Evolutionary conservation across 169 alveolate species (phyloP), one percentile per base, ranked within the genome.

Genomic region (Sarcocystis neurona): DNA sequence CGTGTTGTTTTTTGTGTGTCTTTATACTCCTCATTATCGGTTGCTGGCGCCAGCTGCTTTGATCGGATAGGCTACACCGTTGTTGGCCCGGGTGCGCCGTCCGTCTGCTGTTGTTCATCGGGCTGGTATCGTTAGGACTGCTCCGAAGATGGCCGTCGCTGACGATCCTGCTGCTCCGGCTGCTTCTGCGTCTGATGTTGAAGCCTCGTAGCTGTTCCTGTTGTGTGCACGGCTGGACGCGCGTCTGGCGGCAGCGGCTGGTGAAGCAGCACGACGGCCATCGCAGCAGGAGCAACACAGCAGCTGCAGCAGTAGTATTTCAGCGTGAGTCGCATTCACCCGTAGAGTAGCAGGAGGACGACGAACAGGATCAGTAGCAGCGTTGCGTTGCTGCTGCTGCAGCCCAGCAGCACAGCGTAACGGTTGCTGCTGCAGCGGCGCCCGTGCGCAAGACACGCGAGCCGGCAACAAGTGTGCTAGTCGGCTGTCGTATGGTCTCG

Each of bases 191-290:
- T 53, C 20, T 53, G 10, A 10, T 53, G 63, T 53, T 10, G 20
- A 20, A 53, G 10, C 63, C 63, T 53, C 30, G 20, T 10, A 53
- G 63, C 63, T 53, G 20, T 20, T 66, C 86, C n/a, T n/a, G n/a
- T n/a, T n/a, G n/a, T n/a, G n/a, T n/a, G n/a, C n/a, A n/a, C n/a
- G n/a, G n/a, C n/a, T n/a, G n/a, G n/a, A n/a, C n/a, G n/a, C n/a
- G n/a, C n/a, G n/a, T n/a, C n/a, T n/a, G 50, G 70, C 86, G 50
- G 30, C 86, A 79, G 70, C 86, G 50, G 70, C 72, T 48, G 32
- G 50, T n/a, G 72, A 44, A 79, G 48, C 86, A 79, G 86, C 86
- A 47, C 72, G 75, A 27, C 8, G 8, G 30, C 18, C 8, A 37
- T 6, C 15, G 43, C 20, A 15, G 10, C 63, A 15, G 63, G n/a